These are phyloP conservation scores for Chlamydomonas sp. DNA, from an alignment of 139 green algal species.

Conservation along the genomic window DNA sequence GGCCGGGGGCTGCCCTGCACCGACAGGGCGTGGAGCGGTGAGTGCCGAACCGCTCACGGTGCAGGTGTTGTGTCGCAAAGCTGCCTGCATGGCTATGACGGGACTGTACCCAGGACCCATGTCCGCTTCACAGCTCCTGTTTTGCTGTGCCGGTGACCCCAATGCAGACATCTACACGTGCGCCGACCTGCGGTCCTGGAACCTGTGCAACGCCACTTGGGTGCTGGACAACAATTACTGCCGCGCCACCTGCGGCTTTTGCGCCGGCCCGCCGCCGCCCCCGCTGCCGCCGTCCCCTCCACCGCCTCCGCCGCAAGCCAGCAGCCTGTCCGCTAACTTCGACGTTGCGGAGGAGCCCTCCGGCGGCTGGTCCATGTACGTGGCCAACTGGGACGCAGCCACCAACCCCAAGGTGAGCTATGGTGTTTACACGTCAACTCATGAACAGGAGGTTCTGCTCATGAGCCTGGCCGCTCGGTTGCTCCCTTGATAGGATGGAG, in stretches of 20 bases:
- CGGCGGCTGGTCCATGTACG: background rate
- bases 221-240: background rate
- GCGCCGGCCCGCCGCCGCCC: background rate
- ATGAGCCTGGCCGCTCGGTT: background rate
- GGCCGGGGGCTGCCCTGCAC: background rate
- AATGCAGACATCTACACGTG: background rate
- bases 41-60: too few relatives aligned
- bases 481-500: background rate
- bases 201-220: background rate
- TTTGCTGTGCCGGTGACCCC: too few relatives aligned
- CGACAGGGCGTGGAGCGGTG: background rate
- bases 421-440: too few relatives aligned
- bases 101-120: background rate
- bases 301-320: too few relatives aligned
- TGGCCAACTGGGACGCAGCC: background rate
- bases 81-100: background rate
- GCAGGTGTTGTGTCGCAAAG: background rate
- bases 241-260: background rate
- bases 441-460: background rate
- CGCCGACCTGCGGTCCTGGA: background rate
- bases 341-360: too few relatives aligned
- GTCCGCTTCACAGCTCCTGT: background rate
- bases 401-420: background rate
- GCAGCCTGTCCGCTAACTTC: background rate
- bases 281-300: constrained; percentile 6